Percentiles rank a stretch among this genome's conserved stretches.
Conservation (phyloP, 1,284 basidiomycete genomes). For the Cryptococcus deneoformans region DNA sequence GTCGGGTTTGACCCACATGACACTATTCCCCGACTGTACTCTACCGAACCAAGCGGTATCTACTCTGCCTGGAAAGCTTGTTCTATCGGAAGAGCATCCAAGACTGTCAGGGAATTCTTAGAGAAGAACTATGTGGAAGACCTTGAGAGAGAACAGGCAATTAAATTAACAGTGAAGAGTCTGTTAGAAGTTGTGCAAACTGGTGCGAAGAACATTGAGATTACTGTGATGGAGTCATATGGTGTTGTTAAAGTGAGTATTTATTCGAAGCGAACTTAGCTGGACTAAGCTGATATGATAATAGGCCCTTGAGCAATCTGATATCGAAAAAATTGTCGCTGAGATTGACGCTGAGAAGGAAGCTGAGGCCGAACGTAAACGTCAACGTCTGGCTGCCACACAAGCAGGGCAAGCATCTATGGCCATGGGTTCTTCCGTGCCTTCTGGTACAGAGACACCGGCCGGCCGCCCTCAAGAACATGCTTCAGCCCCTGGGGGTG, state of each 20-base stretch:
- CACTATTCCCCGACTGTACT: slow-evolving; percentile 81
- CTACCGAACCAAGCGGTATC: slow-evolving; percentile 97
- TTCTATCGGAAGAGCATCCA: slow-evolving; percentile 94
- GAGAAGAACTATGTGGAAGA: slow-evolving; percentile 98
- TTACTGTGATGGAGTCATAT: slow-evolving; percentile 93
- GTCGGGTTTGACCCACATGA: slow-evolving; percentile 98
- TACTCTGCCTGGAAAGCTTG: slow-evolving; percentile 99
- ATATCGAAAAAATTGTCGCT: slow-evolving; percentile 84
- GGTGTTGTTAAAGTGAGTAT: slow-evolving; percentile 78
- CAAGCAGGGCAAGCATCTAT: slow-evolving; percentile 47
- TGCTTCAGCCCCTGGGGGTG: slow-evolving; percentile 20
- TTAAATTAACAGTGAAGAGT: slow-evolving; percentile 95
- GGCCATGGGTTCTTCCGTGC: slow-evolving; percentile 32
- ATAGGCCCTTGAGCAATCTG: slow-evolving; percentile 76
- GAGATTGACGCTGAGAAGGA: slow-evolving; percentile 96
- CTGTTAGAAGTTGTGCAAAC: slow-evolving; percentile 98
- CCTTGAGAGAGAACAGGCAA: slow-evolving; percentile 79
- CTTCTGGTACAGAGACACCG: slow-evolving; percentile 27
- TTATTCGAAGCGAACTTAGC: not conserved
- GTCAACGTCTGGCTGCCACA: slow-evolving; percentile 69
- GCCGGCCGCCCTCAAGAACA: slow-evolving; percentile 3
- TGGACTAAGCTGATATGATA: slow-evolving; percentile 1
- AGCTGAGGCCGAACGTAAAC: slow-evolving; percentile 87
- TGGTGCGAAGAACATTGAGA: slow-evolving; percentile 98
- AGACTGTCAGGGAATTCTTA: slow-evolving; percentile 97